phyloP scores from a whole-genome alignment of 2,329 filamentous ascomycete species.

The Sarocladium strictum region DNA sequence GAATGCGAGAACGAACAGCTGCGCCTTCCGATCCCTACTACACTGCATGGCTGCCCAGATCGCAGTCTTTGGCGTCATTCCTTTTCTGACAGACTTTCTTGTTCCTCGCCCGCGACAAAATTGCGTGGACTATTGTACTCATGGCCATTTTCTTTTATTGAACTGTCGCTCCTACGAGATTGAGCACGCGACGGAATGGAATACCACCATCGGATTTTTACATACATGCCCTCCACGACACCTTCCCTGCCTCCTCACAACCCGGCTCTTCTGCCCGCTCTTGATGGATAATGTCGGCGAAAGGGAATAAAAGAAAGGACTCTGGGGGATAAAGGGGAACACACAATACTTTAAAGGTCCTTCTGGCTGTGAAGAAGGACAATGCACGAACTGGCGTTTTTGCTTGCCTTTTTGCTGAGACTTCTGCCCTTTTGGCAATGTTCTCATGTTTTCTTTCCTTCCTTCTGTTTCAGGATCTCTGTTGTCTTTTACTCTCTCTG shows the following conservation, averaged over 20 bases:
- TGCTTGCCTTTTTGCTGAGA: background rate
- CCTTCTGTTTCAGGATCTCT: constrained; percentile 1
- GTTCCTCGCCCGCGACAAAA: background rate
- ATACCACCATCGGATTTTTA: background rate
- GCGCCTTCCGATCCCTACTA: constrained; percentile 5
- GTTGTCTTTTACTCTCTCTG: constrained; percentile 1
- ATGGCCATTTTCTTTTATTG: background rate
- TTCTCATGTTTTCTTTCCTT: background rate
- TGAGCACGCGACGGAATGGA: background rate
- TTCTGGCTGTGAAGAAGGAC: background rate
- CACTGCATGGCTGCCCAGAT: constrained; percentile 3
- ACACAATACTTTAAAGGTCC: constrained; percentile 5
- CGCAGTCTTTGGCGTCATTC: constrained; percentile 7
- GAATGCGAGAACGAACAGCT: background rate
- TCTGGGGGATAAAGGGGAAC: background rate
- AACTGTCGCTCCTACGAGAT: background rate
- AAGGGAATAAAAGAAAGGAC: background rate
- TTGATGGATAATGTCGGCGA: background rate
- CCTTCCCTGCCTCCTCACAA: background rate
- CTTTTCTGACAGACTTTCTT: constrained; percentile 1
- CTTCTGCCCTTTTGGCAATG: background rate
- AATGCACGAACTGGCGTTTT: constrained; percentile 6
- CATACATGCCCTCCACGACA: background rate
- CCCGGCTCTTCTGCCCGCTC: background rate
- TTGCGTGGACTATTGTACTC: constrained; percentile 2